These are phyloP conservation scores for Nakazawaea wyomingensis DNA, from an alignment of 805 yeast species.

Conservation along the genomic window DNA sequence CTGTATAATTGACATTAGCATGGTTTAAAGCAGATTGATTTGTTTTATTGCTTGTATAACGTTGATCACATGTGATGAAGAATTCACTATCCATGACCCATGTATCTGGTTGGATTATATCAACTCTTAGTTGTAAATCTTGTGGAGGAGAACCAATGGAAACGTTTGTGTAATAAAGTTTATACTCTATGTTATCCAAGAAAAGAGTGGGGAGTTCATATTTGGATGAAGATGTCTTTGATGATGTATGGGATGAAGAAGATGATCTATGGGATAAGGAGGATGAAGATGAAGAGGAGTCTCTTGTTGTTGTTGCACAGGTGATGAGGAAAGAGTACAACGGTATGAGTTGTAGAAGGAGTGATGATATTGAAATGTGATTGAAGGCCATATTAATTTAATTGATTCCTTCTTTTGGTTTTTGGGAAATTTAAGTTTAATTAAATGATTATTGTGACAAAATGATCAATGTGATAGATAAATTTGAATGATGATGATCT, in stretches of 20 bases:
- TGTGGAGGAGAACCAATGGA: slow-evolving; percentile 23
- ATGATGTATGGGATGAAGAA: not conserved
- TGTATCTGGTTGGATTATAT: slow-evolving; percentile 22
- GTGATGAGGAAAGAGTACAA: no score
- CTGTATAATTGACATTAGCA: slow-evolving; percentile 1
- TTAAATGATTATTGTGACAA: no score
- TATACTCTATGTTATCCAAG: not conserved
- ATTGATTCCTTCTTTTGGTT: no score
- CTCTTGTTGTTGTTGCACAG: no score
- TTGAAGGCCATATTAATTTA: no score
- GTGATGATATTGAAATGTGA: no score
- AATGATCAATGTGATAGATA: no score
- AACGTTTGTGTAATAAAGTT: slow-evolving; percentile 21
- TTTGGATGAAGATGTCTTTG: not conserved
- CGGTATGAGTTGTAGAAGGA: no score
- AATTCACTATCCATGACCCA: slow-evolving; percentile 25
- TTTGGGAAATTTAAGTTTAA: no score
- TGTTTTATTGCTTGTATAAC: slow-evolving; percentile 1
- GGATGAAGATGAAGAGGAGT: no score
- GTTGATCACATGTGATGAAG: slow-evolving; percentile 19
- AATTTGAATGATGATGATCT: no score
- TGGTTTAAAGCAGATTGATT: slow-evolving; percentile 4
- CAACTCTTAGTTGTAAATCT: slow-evolving; percentile 22
- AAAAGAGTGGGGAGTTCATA: slow-evolving; percentile 8
- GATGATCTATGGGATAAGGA: not conserved